Evolutionary conservation across 2,329 filamentous ascomycete genomes (phyloP), one percentile per base, ranked within the genome.

Genomic region (Aureobasidium sp.): DNA sequence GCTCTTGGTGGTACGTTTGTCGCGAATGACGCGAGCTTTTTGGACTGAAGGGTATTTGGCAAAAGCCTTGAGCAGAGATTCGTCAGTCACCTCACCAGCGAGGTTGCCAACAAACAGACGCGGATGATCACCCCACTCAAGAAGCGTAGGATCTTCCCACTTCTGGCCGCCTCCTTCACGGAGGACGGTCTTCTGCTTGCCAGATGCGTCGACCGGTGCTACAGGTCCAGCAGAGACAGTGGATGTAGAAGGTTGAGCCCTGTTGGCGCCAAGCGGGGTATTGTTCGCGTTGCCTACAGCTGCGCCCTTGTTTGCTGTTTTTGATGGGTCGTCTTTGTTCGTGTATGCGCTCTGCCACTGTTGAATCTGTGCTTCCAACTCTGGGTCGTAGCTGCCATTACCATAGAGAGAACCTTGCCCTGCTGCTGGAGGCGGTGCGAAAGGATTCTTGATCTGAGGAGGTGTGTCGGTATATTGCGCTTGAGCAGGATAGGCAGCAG

Each of bases 71-170:
- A 94, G 82, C 12, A 99, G 82, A 1, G 90, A 94, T 62, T 99
- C 94, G 74, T 99, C 94, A 1, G 94, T 99, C 34, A 96, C 94
- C 79, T 99, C 94, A 68, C 94, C 94, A 44, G 94, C 94, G 57
- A 99, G 83, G 74, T 99, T 99, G 66, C 94, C 94, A 17, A 97
- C 91, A 74, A 97, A 97, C 47, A 99, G 85, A 39, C 94, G 90
- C 70, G 96, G 89, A 73, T 99, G 94, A 1, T 93, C 93, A 71
- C 97, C 92, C 94, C 94, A 99, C 73, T 97, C 94, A 2, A 97
- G 83, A 3, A 99, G 84, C 0, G 88, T 84, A 62, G 89, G 82
- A 73, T 99, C 94, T 27, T 89, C 88, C 94, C 94, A 99, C 63
- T 86, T 89, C 78, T 96, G 90, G 61, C 94, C 94, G 65, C 94